Base-by-base conservation (phyloP, 306 rosid species). In the Ceratonia siliqua region DNA sequence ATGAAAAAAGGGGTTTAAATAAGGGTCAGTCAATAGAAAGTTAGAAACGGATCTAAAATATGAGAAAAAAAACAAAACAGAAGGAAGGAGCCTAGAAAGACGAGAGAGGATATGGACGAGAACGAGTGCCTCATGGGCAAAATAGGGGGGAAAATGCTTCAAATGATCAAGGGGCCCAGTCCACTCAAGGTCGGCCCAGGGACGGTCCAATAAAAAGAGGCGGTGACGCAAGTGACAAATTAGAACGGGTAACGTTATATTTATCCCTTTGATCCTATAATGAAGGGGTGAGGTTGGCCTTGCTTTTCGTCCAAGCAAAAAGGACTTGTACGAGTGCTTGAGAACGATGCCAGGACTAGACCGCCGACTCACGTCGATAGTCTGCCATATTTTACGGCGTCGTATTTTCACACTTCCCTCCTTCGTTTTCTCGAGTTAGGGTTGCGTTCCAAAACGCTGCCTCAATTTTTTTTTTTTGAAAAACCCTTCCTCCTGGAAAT, bases 221-320 rank as follows among this genome's bases (percentile, higher is more conserved):
- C 66, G 36, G 84, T 80, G 80, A 80, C 4, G 9, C n/a, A 73
- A 25, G 21, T 1, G 2, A 8, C 13, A 1, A 0, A 1, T 7
- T 10, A 0, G 4, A 5, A 17, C 2, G 1, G 56, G 82, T 81
- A 12, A 46, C 0, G 0, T 1, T 82, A 82, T 72, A 68, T 14
- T 55, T 38, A 64, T 0, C 46, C 78, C 17, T 0, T 2, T 10
- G 48, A 39, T n/a, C n/a, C n/a, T n/a, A 35, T 17, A 43, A 58
- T 45, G 15, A 2, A 15, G n/a, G 24, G 30, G 71, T 28, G 49
- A 62, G 18, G 9, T 24, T 11, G 6, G 32, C 56, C 7, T 75
- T 56, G 69, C 81, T 46, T 77, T 68, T 33, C 75, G 24, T 35
- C 70, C 81, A 77, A 77, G 81, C 62, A 76, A 76, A 15, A 76